Evolutionary conservation across 1,284 basidiomycete species (phyloP).

Genomic region (Fomitiporia mediterranea): DNA sequence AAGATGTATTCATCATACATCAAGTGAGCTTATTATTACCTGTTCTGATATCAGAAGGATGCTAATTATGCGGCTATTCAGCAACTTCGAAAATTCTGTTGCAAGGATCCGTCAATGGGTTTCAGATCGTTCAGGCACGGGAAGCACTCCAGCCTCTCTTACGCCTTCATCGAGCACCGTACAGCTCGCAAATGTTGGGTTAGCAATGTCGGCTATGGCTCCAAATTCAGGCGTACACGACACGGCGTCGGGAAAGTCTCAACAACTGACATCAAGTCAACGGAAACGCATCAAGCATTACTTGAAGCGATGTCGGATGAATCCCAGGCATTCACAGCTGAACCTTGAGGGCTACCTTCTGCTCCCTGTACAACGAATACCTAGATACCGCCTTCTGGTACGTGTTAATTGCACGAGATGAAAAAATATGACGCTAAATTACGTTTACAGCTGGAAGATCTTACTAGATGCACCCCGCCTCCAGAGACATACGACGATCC

Average conservation of each 20-base stretch:
- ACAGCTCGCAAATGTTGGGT: slow-evolving; percentile 58
- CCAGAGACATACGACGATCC: slow-evolving; percentile 72
- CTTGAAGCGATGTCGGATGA: slow-evolving; percentile 79
- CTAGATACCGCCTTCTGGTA: slow-evolving; percentile 90
- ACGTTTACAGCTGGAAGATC: slow-evolving; percentile 67
- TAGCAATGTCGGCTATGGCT: slow-evolving; percentile 53
- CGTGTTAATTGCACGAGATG: slow-evolving; percentile 26
- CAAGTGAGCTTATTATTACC: slow-evolving; percentile 58
- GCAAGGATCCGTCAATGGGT: slow-evolving; percentile 84
- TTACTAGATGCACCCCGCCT: slow-evolving; percentile 80
- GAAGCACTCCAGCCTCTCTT: slow-evolving; percentile 39
- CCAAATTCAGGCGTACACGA: slow-evolving; percentile 37
- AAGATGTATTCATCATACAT: slow-evolving; percentile 96
- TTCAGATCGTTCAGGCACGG: slow-evolving; percentile 44
- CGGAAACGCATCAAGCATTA: slow-evolving; percentile 83
- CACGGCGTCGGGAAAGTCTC: slow-evolving; percentile 25
- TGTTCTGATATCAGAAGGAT: slow-evolving; percentile 16
- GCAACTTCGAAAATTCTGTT: slow-evolving; percentile 90
- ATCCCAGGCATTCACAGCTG: slow-evolving; percentile 92
- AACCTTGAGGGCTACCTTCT: slow-evolving; percentile 94
- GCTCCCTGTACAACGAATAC: slow-evolving; percentile 94
- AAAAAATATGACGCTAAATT: slow-evolving; percentile 20
- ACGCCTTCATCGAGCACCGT: slow-evolving; percentile 58
- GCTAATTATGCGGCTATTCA: slow-evolving; percentile 29
- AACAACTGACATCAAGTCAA: slow-evolving; percentile 64